A percentile compares a stretch with the other conserved stretches of the same genome.
Evolutionary conservation across 257 asterid genomes (phyloP).

Genomic region (Solanum megistacrolobum): DNA sequence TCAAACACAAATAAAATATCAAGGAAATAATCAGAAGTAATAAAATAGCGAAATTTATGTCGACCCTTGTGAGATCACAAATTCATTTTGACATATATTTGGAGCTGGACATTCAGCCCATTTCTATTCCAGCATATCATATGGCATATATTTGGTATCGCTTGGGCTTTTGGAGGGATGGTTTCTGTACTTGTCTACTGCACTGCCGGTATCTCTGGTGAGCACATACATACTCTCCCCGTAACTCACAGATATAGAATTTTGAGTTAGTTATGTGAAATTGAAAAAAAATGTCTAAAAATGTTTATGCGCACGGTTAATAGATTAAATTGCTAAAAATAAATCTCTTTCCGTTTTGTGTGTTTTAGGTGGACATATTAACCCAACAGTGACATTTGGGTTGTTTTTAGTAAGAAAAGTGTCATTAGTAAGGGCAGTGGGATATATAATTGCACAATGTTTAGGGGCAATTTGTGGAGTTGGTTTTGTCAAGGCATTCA

Average conservation of each 20-base stretch:
- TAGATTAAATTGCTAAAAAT: no score
- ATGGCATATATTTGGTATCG: conserved; percentile 29
- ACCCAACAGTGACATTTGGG: conserved; percentile 90
- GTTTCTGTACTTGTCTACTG: conserved; percentile 79
- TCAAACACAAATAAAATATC: background rate
- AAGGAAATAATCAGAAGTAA: no score
- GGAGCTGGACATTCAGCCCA: background rate
- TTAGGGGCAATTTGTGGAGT: conserved; percentile 90
- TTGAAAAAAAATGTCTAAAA: no score
- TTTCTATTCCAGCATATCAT: background rate
- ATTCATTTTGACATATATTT: background rate
- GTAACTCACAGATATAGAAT: background rate
- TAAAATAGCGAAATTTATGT: no score
- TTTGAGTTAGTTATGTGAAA: background rate
- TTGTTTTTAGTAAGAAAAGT: conserved; percentile 79
- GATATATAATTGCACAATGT: conserved; percentile 70
- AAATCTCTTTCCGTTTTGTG: background rate
- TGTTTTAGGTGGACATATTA: conserved; percentile 57
- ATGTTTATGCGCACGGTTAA: no score
- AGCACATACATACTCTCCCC: background rate
- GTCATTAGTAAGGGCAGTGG: conserved; percentile 66
- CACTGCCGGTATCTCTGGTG: conserved; percentile 90
- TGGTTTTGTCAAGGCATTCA: conserved; percentile 80
- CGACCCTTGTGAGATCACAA: no score
- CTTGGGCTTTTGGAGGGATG: conserved; percentile 95